These are phyloP conservation scores for Cladosporium sp. DNA, from an alignment of 2,329 filamentous ascomycete species.

Conservation along the genomic window DNA sequence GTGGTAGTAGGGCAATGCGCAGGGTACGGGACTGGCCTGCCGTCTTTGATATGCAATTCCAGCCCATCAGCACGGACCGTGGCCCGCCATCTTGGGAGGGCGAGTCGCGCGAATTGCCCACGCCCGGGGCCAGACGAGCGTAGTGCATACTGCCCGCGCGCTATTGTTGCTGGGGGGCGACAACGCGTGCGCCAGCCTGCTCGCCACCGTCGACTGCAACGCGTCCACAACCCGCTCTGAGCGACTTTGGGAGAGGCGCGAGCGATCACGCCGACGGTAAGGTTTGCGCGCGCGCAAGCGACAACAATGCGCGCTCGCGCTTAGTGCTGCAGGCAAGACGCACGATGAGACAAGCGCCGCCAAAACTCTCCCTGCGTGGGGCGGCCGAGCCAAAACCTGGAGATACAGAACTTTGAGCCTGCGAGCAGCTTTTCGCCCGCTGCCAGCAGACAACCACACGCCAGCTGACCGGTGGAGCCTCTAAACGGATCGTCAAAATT, in stretches of 20 bases:
- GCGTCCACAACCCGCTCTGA: too few species aligned
- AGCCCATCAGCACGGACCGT: conserved; percentile 7
- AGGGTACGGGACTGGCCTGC: conserved; percentile 2
- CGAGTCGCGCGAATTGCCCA: neutral
- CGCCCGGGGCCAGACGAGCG: neutral
- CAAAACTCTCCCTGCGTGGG: neutral
- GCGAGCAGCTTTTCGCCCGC: neutral
- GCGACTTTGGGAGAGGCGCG: too few species aligned
- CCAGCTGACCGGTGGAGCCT: neutral
- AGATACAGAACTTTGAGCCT: neutral
- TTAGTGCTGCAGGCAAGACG: neutral
- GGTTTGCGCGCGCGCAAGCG: neutral
- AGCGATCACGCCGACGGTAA: neutral
- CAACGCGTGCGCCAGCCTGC: too few species aligned
- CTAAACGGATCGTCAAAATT: too few species aligned
- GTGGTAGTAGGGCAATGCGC: too few species aligned
- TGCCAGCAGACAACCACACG: too few species aligned
- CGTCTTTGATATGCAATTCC: conserved; percentile 10
- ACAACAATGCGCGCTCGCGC: neutral
- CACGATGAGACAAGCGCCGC: neutral
- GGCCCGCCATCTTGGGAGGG: neutral
- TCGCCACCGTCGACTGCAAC: too few species aligned
- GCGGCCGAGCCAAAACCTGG: neutral
- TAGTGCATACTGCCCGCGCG: too few species aligned
- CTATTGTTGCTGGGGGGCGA: too few species aligned